These are phyloP conservation scores for Triglochin maritima DNA, from an alignment of 106 monocot species.

Conservation along the genomic window DNA sequence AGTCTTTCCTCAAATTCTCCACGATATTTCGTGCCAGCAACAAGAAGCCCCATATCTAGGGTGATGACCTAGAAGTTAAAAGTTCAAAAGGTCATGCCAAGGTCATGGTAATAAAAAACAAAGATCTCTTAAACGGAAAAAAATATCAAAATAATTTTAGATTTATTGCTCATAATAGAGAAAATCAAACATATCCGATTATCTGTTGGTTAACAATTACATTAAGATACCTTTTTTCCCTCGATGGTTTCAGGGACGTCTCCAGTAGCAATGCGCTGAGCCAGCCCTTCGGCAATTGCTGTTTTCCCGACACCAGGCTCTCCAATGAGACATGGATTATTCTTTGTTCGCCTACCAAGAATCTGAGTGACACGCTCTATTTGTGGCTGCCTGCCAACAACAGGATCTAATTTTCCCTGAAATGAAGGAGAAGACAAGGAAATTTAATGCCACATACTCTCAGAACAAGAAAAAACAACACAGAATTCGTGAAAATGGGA, in stretches of 20 bases:
- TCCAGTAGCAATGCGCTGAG: slow-evolving; percentile 27
- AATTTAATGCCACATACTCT: neutral
- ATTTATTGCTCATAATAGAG: neutral
- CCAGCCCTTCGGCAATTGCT: slow-evolving; percentile 39
- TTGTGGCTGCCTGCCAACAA: slow-evolving; percentile 29
- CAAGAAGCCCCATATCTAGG: slow-evolving; percentile 33
- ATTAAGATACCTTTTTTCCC: slow-evolving; percentile 23
- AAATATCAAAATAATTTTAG: neutral
- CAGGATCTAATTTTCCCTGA: slow-evolving; percentile 37
- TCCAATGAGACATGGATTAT: slow-evolving; percentile 35
- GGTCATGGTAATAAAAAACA: neutral
- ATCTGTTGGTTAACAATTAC: neutral
- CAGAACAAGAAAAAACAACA: neutral
- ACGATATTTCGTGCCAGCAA: slow-evolving; percentile 35
- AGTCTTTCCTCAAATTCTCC: slow-evolving; percentile 40
- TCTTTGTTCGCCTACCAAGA: slow-evolving; percentile 36
- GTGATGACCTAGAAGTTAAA: slow-evolving; percentile 20
- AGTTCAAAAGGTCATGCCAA: neutral
- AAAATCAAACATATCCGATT: too few relatives aligned
- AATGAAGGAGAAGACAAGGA: neutral
- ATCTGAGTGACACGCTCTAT: slow-evolving; percentile 38
- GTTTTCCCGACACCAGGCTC: slow-evolving; percentile 44
- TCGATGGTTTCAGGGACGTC: slow-evolving; percentile 36
- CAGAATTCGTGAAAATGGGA: neutral
- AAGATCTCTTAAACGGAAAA: neutral